Evolutionary conservation across 2,329 filamentous ascomycete genomes (phyloP), one percentile per base, ranked within the genome.

Genomic region (Aspergillus flavus): DNA sequence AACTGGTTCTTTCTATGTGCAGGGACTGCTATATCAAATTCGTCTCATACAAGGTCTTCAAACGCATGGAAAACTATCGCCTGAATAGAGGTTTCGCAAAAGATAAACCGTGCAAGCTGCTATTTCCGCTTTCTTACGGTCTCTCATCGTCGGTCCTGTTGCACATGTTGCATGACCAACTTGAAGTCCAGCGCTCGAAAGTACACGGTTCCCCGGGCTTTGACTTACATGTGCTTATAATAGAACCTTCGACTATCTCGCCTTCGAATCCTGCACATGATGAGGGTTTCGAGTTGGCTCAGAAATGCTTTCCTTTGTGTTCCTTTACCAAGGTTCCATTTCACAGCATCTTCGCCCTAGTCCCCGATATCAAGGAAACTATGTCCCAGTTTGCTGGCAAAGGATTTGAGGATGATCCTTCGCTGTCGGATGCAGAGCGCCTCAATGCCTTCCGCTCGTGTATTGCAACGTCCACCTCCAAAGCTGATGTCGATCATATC

Each of bases 61-160:
- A 94, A 78, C 91, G 93, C 55, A 86, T 91, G 81, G 88, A 90
- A 69, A 83, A 83, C 46, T 91, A 89, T 73, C 83, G 85, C 53
- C 82, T 87, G 43, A 69, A 71, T 54, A 74, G 67, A 68, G 70
- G 71, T 57, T 63, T 69, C 10, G 71, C 78, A 26, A 76, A 78
- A 61, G 79, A 79, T 50, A 73, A 79, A 58, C 79, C 80, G 61
- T 81, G 79, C 68, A 86, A 79, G 69, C 86, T 97, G 55, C 81
- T 97, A 21, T 81, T 97, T 23, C 92, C 93, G 6, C 81, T 97
- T 1, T 97, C 94, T 0, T 89, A 93, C 71, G 94, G 95, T 0
- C 82, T 91, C 1, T 95, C 91, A 1, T 98, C 94, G 0, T 84
- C 91, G 16, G 86, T 88, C 16, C 82, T 99, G 50, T 82, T 96